Conservation (phyloP, 140 eudicot species). For the Senecio squalidus region DNA sequence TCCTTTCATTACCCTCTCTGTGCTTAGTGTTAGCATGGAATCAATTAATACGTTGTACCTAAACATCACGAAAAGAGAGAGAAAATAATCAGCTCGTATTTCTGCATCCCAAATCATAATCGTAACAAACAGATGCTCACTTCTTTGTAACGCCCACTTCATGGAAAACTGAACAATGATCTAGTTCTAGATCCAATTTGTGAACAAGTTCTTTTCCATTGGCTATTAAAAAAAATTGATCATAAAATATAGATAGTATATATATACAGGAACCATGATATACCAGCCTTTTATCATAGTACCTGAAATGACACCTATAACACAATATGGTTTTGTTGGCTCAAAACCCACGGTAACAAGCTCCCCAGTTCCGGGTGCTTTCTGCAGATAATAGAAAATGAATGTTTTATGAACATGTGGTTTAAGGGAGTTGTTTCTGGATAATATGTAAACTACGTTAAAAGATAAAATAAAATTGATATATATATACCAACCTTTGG, state of each 20-base stretch:
- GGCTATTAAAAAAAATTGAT: constrained; percentile 3
- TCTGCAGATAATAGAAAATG: constrained; percentile 11
- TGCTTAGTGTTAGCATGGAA: constrained; percentile 22
- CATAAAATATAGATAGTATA: not conserved
- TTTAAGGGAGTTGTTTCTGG: no score
- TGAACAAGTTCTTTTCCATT: constrained; percentile 29
- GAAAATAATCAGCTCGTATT: not conserved
- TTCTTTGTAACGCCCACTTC: constrained; percentile 30
- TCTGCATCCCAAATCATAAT: not conserved
- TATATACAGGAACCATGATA: not conserved
- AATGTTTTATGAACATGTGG: not conserved
- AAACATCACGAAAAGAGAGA: not conserved
- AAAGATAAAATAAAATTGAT: not conserved
- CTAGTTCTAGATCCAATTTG: constrained; percentile 27
- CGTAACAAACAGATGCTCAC: constrained; percentile 12
- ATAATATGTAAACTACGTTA: not conserved
- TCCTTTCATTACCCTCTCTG: constrained; percentile 27
- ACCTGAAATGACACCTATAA: constrained; percentile 38
- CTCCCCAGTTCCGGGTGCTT: constrained; percentile 34
- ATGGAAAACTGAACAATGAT: constrained; percentile 22
- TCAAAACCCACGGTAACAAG: constrained; percentile 26
- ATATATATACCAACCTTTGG: constrained; percentile 30
- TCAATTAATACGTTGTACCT: constrained; percentile 34
- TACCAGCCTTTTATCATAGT: not conserved
- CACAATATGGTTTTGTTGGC: constrained; percentile 22